Evolutionary conservation across 805 yeast genomes (phyloP).

Genomic region (Ogataea ramenticola): DNA sequence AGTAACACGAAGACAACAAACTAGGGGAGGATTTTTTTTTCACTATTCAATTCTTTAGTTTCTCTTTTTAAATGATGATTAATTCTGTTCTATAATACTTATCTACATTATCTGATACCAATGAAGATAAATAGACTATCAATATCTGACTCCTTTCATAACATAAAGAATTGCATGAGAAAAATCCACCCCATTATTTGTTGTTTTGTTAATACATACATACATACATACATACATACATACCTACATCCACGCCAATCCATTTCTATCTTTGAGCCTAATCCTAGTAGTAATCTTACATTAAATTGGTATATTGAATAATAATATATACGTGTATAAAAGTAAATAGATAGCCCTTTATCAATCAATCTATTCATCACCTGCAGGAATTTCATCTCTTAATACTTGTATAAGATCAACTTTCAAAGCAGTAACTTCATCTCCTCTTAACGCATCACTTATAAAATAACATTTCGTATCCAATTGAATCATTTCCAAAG

Average conservation of each 20-base stretch:
- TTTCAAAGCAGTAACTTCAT: conserved; percentile 70
- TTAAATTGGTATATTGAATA: too few species aligned
- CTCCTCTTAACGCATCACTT: conserved; percentile 77
- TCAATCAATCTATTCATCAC: conserved; percentile 54
- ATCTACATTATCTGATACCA: conserved; percentile 30
- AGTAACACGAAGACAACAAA: too few species aligned
- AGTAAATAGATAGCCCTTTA: too few species aligned
- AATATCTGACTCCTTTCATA: conserved; percentile 6
- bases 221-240: too few species aligned
- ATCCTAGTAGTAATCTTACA: too few species aligned
- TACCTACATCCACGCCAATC: too few species aligned
- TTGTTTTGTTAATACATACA: too few species aligned
- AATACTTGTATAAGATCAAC: conserved; percentile 64
- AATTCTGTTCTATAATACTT: conserved; percentile 18
- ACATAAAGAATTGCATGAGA: too few species aligned
- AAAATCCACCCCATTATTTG: too few species aligned
- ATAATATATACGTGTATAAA: too few species aligned
- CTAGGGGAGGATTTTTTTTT: not conserved
- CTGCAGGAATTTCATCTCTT: conserved; percentile 95
- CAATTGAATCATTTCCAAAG: conserved; percentile 91
- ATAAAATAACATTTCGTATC: conserved; percentile 80
- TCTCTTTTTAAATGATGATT: conserved; percentile 20
- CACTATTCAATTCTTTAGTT: not conserved
- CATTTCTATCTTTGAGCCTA: too few species aligned
- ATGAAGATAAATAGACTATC: conserved; percentile 4